phyloP scores from a whole-genome alignment of 768 basidiomycete genomes.

The Gelatoporia subvermispora region DNA sequence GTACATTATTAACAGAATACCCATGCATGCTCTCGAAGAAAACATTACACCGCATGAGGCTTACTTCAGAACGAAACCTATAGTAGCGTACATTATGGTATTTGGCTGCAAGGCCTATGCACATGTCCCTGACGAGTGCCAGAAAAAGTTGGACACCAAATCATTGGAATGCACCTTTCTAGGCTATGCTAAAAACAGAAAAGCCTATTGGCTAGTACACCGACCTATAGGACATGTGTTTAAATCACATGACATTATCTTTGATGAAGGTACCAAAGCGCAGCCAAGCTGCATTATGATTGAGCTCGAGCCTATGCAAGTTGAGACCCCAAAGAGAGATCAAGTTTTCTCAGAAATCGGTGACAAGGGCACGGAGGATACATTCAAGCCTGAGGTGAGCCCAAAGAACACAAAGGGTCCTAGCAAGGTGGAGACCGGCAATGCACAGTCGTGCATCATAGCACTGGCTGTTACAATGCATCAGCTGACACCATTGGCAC shows the following conservation, averaged over 20 bases:
- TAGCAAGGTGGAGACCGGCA: too few relatives aligned
- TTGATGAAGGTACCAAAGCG: conserved; percentile 8
- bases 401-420: neutral
- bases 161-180: conserved; percentile 12
- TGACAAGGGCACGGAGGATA: neutral
- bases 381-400: neutral
- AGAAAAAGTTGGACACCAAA: conserved; percentile 12
- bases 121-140: conserved; percentile 13
- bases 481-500: too few relatives aligned
- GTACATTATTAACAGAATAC: conserved; percentile 12
- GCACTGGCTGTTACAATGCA: neutral
- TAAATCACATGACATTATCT: conserved; percentile 8
- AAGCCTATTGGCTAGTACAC: conserved; percentile 9
- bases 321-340: too few relatives aligned
- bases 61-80: conserved; percentile 5
- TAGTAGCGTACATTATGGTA: conserved; percentile 13
- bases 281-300: neutral
- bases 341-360: neutral
- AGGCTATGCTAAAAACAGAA: conserved; percentile 6
- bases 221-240: neutral
- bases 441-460: too few relatives aligned
- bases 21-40: conserved; percentile 8
- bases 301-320: neutral
- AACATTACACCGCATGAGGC: conserved; percentile 12
- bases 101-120: conserved; percentile 22